Evolutionary conservation across 2,329 filamentous ascomycete genomes (phyloP), one percentile per base, ranked within the genome.

Genomic region (Penicillium crustosum): DNA sequence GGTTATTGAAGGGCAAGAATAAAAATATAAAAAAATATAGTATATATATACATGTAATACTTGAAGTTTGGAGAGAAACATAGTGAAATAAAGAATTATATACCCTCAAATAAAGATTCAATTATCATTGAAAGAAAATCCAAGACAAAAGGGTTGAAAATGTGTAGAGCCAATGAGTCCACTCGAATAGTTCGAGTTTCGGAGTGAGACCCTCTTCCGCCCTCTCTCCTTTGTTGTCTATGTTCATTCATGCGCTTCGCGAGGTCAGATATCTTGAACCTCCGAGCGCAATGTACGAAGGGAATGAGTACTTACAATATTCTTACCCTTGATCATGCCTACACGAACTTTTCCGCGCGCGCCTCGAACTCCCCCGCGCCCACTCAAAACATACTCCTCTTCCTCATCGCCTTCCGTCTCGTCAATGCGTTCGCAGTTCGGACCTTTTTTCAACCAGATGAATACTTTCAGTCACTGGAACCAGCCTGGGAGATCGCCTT

Each of bases 381-480:
- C n/a, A 27, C 60, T 35, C 47, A 55, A 42, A 66, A 64, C 52
- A 61, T 78, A 57, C 66, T 79, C 53, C 67, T 78, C 23, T 73
- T 72, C 53, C 71, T 81, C 19, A 49, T 97, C 64, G 80, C 85
- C 41, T 83, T 96, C 62, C 90, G 94, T 54, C 82, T 93, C 63
- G 74, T 90, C 72, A 96, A 96, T 77, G 87, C 91, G 33, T 81
- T 94, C 66, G 86, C 82, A 61, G 81, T 95, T 57, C 81, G 85
- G 64, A 97, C 94, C 21, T 99, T 97, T 75, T 99, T 99, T 78
- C 94, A 99, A 75, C 94, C 94, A 29, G 94, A 99, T 79, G 94
- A 99, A 76, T 97, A 91, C 79, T 99, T 94, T 70, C 94, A 99
- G 73, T 89, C 92, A 1, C 84, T 97, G 44, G 94, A 99, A 78